These are phyloP conservation scores for Aspergillus nidulans DNA, from an alignment of 495 filamentous ascomycete genomes.

Conservation along the genomic window DNA sequence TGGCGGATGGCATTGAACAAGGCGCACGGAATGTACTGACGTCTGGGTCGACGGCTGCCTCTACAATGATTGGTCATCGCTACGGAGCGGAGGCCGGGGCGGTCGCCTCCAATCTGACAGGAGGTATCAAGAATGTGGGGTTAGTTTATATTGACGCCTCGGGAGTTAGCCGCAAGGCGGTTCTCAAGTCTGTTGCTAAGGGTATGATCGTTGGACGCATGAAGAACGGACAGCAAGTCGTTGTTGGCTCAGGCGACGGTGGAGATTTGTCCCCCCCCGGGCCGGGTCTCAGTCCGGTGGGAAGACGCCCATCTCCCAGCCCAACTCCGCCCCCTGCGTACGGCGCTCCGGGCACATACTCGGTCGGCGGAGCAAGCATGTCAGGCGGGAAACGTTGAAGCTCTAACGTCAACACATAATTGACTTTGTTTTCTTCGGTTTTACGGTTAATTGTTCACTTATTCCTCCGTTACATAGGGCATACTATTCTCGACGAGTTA, in stretches of 20 bases:
- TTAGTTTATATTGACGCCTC: constrained; percentile 97
- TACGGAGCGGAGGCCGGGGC: constrained; percentile 81
- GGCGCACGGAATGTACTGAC: constrained; percentile 70
- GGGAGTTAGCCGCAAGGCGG: constrained; percentile 79
- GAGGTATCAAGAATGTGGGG: constrained; percentile 90
- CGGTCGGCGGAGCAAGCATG: constrained; percentile 28
- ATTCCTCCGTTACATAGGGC: background rate
- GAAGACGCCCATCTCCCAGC: constrained; percentile 27
- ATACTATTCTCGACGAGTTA: background rate
- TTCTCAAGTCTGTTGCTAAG: constrained; percentile 91
- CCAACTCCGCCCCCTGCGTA: constrained; percentile 43
- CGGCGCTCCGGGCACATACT: constrained; percentile 34
- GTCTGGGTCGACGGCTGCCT: constrained; percentile 69
- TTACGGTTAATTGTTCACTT: background rate
- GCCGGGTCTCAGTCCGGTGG: constrained; percentile 19
- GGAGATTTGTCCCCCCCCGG: constrained; percentile 42
- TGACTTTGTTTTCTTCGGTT: background rate
- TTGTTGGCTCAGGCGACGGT: constrained; percentile 80
- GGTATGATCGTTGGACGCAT: constrained; percentile 97
- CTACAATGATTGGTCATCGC: constrained; percentile 72
- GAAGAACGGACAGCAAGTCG: constrained; percentile 72
- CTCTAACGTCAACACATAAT: background rate
- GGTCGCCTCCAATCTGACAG: constrained; percentile 66
- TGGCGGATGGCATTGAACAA: constrained; percentile 89
- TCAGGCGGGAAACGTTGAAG: constrained; percentile 34